phyloP scores from a whole-genome alignment of 2,329 filamentous ascomycete species.

The Epichloe typhina region DNA sequence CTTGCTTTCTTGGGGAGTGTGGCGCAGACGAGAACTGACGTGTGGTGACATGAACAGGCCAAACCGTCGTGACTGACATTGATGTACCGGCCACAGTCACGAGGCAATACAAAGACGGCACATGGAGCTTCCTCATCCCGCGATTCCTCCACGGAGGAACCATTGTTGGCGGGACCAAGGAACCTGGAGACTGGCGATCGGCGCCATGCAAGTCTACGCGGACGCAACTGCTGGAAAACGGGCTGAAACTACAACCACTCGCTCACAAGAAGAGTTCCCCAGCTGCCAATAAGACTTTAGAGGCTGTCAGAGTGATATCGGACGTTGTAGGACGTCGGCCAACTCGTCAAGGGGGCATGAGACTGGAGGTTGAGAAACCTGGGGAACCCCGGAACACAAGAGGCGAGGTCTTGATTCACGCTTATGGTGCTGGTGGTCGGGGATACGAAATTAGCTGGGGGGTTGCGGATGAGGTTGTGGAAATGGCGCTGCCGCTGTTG shows the following conservation, averaged over 20 bases:
- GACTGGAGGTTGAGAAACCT: slow-evolving; percentile 36
- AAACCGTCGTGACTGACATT: slow-evolving; percentile 25
- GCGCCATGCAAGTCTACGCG: slow-evolving; percentile 33
- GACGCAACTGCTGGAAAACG: slow-evolving; percentile 29
- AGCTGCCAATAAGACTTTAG: slow-evolving; percentile 6
- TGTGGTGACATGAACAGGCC: slow-evolving; percentile 12
- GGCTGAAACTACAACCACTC: slow-evolving; percentile 16
- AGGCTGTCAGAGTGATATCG: slow-evolving; percentile 21
- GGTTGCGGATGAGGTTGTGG: slow-evolving; percentile 37
- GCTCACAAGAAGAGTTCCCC: slow-evolving; percentile 8
- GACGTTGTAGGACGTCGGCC: slow-evolving; percentile 33
- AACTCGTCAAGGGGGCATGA: slow-evolving; percentile 31
- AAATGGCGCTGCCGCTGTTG: slow-evolving; percentile 7
- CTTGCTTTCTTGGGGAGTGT: neutral
- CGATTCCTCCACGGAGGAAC: slow-evolving; percentile 48
- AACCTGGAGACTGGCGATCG: slow-evolving; percentile 32
- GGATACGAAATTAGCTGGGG: slow-evolving; percentile 48
- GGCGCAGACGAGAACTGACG: slow-evolving; percentile 1
- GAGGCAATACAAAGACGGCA: slow-evolving; percentile 47
- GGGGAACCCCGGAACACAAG: neutral
- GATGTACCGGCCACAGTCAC: slow-evolving; percentile 33
- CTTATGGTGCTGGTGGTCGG: slow-evolving; percentile 45
- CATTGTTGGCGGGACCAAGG: slow-evolving; percentile 51
- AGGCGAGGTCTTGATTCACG: slow-evolving; percentile 28
- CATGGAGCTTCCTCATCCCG: slow-evolving; percentile 49